Conservation (phyloP, 176 grass and related monocot genomes). For the Chloris gayana region DNA sequence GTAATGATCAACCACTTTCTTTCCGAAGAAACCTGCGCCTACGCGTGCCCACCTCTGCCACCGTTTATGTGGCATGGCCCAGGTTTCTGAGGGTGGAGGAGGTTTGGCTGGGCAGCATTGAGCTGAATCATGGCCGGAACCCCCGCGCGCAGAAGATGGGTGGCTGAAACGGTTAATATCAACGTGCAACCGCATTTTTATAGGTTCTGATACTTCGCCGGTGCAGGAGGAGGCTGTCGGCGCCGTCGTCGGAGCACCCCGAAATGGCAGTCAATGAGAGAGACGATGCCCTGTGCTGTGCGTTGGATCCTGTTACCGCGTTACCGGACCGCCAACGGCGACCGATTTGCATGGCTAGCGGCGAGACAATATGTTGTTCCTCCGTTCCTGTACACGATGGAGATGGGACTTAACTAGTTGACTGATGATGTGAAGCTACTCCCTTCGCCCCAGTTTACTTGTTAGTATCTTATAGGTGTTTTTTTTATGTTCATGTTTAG, state of each 20-base stretch:
- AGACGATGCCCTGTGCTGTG: neutral
- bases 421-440: too few species aligned
- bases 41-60: neutral
- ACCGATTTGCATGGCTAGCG: too few species aligned
- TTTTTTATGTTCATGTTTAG: too few species aligned
- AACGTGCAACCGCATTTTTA: neutral
- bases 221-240: conserved; percentile 2
- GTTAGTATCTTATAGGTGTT: too few species aligned
- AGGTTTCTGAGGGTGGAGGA: neutral
- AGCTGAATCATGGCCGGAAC: neutral
- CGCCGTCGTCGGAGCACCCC: neutral
- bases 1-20: neutral
- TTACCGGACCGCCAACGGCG: too few species aligned
- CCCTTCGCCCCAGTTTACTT: too few species aligned
- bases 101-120: neutral
- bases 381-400: too few species aligned
- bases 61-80: neutral
- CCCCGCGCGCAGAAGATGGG: neutral
- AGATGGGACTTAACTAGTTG: too few species aligned
- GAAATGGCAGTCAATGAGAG: neutral
- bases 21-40: neutral
- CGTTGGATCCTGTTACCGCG: neutral
- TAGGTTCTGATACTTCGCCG: neutral
- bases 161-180: too few species aligned
- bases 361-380: neutral